Conservation (phyloP, 2,329 filamentous ascomycete genomes). For the Capronia americana region DNA sequence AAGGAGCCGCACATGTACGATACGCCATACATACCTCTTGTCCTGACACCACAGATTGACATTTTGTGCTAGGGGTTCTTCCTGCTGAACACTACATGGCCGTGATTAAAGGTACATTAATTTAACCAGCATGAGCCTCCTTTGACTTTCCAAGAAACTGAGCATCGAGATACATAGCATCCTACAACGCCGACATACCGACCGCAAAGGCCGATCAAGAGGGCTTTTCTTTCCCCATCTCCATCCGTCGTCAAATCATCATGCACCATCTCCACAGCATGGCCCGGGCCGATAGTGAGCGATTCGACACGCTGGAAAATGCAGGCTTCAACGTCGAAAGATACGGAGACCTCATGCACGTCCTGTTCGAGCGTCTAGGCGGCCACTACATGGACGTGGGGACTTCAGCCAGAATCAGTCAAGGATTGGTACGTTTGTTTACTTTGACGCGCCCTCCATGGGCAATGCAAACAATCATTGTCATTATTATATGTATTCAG, state of each 20-base stretch:
- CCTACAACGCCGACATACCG: not conserved
- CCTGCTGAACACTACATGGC: not conserved
- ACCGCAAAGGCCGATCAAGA: not conserved
- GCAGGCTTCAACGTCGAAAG: constrained; percentile 53
- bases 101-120: constrained; percentile 34
- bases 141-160: constrained; percentile 32
- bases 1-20: constrained; percentile 48
- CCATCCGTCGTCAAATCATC: not conserved
- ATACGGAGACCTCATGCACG: constrained; percentile 45
- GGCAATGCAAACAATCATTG: not conserved
- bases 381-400: constrained; percentile 58
- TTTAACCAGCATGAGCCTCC: constrained; percentile 41
- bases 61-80: not conserved
- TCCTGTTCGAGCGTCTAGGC: constrained; percentile 52
- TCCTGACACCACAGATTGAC: not conserved
- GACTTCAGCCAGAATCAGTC: constrained; percentile 49
- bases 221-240: constrained; percentile 26
- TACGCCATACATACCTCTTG: not conserved
- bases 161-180: not conserved
- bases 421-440: constrained; percentile 43
- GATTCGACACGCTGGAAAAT: constrained; percentile 49
- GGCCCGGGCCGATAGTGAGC: constrained; percentile 41
- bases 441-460: no score
- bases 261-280: constrained; percentile 2
- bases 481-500: no score